Evolutionary conservation across 768 basidiomycete genomes (phyloP).

Genomic region (Naganishia kalamii): DNA sequence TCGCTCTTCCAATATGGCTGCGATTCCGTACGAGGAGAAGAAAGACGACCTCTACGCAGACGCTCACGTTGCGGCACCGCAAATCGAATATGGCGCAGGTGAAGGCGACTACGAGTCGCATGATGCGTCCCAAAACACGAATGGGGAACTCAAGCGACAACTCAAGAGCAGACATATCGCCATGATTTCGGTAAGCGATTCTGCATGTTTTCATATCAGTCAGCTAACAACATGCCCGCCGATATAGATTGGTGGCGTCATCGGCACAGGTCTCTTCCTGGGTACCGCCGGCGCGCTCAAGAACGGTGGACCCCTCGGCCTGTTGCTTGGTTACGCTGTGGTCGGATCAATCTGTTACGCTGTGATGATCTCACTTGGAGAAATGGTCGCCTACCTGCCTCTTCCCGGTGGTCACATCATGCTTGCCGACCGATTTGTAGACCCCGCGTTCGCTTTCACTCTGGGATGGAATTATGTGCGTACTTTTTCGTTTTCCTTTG

Average conservation of each 20-base stretch:
- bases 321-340: conserved; percentile 33
- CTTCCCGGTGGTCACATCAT: conserved; percentile 40
- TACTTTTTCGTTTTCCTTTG: neutral
- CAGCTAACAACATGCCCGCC: neutral
- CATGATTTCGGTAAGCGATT: neutral
- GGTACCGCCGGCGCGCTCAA: conserved; percentile 47
- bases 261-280: conserved; percentile 57
- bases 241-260: conserved; percentile 48
- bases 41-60: conserved; percentile 17
- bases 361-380: conserved; percentile 54
- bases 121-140: too few species aligned
- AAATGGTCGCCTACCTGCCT: conserved; percentile 38
- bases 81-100: conserved; percentile 13
- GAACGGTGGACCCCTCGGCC: conserved; percentile 39
- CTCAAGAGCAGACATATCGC: conserved; percentile 18
- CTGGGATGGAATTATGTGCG: conserved; percentile 34
- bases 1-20: conserved; percentile 18
- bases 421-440: conserved; percentile 52
- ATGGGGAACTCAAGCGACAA: conserved; percentile 19
- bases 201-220: neutral
- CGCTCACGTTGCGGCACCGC: conserved; percentile 17
- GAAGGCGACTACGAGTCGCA: neutral
- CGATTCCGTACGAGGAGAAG: conserved; percentile 15
- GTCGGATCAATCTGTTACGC: conserved; percentile 40
- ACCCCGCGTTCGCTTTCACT: conserved; percentile 52